A percentile compares a stretch with the other conserved stretches of the same genome.
Conservation (phyloP, 352 stramenopile species). For the Thalassiosira mediterranea region DNA sequence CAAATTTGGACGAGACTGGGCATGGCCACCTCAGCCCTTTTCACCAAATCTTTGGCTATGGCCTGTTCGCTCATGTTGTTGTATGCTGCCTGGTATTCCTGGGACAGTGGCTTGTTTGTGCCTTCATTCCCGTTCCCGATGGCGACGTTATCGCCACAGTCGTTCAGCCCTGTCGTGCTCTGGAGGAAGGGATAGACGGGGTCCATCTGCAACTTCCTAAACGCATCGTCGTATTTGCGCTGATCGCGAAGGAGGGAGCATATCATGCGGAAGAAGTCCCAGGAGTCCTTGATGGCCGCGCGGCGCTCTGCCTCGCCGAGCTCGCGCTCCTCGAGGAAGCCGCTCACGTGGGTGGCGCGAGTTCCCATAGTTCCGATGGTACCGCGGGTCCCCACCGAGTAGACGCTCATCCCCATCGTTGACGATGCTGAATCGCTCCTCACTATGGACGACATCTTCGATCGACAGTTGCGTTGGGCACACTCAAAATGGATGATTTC, state of each 20-base stretch:
- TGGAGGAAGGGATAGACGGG: slow-evolving; percentile 79
- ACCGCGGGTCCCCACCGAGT: too few relatives aligned
- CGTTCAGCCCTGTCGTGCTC: slow-evolving; percentile 79
- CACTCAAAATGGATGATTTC: neutral
- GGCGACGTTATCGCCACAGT: slow-evolving; percentile 57
- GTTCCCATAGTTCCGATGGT: neutral
- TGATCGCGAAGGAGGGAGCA: slow-evolving; percentile 71
- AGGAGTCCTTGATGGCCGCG: slow-evolving; percentile 82
- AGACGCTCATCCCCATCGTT: too few relatives aligned
- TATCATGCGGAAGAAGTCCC: slow-evolving; percentile 83
- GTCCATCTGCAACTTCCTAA: slow-evolving; percentile 72
- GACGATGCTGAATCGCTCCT: too few relatives aligned
- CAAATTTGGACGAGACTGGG: slow-evolving; percentile 79
- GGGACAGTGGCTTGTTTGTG: slow-evolving; percentile 61
- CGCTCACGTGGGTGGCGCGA: slow-evolving; percentile 67
- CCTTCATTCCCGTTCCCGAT: slow-evolving; percentile 55
- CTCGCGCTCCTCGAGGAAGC: slow-evolving; percentile 65
- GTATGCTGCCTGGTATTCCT: slow-evolving; percentile 68
- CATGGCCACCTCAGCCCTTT: slow-evolving; percentile 62
- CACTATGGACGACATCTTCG: neutral
- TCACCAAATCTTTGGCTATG: slow-evolving; percentile 61
- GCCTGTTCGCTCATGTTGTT: slow-evolving; percentile 59
- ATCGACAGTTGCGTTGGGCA: neutral
- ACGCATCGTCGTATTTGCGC: slow-evolving; percentile 80
- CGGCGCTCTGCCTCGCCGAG: slow-evolving; percentile 61